phyloP scores from a whole-genome alignment of 305 asterid species.

The Solanum hybrid region DNA sequence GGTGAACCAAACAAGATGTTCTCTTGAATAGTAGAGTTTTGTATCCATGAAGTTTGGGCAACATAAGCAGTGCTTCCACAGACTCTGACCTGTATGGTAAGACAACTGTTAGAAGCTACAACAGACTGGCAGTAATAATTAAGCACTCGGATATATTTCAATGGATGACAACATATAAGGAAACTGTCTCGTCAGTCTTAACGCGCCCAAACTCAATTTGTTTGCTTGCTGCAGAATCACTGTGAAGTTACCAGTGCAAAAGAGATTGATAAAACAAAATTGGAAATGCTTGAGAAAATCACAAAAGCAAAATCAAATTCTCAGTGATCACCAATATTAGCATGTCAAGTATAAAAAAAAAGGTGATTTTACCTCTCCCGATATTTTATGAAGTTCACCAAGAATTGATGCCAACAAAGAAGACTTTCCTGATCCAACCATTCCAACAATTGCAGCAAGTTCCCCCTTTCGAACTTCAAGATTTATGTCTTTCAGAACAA shows the following conservation, averaged over 20 bases:
- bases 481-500: conserved; percentile 24
- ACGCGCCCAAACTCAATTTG: neutral
- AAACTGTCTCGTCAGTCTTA: neutral
- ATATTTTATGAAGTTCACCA: conserved; percentile 42
- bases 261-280: neutral
- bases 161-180: neutral
- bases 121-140: neutral
- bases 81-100: conserved; percentile 33
- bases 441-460: conserved; percentile 44
- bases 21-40: conserved; percentile 46
- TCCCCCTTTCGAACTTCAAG: conserved; percentile 40
- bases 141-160: neutral
- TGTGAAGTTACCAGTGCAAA: neutral
- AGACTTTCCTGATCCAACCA: conserved; percentile 55
- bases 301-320: neutral
- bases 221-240: neutral
- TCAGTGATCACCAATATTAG: neutral
- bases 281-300: neutral
- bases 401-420: conserved; percentile 45
- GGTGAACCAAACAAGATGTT: conserved; percentile 52
- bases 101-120: neutral
- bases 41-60: conserved; percentile 64
- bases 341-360: neutral
- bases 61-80: conserved; percentile 58
- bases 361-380: conserved; percentile 39